A percentile compares a stretch with the other conserved stretches of the same genome.
These are phyloP conservation scores for Plantago ovata DNA, from an alignment of 257 asterid species.

Conservation along the genomic window DNA sequence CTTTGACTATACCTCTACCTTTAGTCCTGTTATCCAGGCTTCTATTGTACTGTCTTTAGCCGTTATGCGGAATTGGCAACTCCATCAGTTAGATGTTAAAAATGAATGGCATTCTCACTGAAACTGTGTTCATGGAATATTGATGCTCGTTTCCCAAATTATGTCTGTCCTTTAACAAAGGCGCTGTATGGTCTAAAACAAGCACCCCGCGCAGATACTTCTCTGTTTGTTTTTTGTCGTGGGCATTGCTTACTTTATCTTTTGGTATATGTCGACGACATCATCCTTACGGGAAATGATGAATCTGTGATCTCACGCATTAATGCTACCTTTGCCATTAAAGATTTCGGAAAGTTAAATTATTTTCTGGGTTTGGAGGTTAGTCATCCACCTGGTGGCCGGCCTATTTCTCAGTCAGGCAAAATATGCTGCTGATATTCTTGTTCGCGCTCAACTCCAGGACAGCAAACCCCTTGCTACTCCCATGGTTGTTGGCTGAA, in stretches of 20 bases:
- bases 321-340: not conserved
- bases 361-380: not conserved
- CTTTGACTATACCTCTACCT: not conserved
- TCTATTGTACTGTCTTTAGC: not conserved
- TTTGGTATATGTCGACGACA: not conserved
- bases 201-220: conserved; percentile 1
- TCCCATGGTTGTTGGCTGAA: no score
- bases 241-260: not conserved
- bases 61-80: not conserved
- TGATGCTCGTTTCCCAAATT: no score
- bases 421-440: not conserved
- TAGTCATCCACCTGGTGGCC: not conserved
- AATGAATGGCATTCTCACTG: not conserved
- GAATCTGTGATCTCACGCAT: not conserved
- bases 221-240: not conserved
- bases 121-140: not conserved
- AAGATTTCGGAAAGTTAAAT: not conserved
- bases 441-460: not conserved
- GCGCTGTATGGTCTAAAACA: no score
- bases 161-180: no score
- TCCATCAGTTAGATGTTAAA: not conserved
- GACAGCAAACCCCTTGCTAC: no score
- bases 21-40: not conserved
- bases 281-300: not conserved
- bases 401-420: not conserved